phyloP scores from a whole-genome alignment of 768 basidiomycete species.

The Holtermannia corniformis region DNA sequence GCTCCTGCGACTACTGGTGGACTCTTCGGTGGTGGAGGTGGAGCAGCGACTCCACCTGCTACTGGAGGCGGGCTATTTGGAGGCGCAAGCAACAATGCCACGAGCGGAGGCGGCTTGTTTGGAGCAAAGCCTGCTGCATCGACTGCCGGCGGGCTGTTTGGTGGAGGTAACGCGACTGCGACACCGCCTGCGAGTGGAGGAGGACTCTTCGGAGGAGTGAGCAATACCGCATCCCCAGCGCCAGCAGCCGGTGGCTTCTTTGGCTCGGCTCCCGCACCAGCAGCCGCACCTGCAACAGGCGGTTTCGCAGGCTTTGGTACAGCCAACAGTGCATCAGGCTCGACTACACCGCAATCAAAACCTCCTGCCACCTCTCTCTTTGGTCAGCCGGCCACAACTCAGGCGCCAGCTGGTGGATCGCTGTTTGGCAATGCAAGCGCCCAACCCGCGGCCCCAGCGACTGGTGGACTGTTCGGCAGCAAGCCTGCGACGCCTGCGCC shows the following conservation, averaged over 20 bases:
- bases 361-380: slow-evolving; percentile 15
- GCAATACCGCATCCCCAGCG: no score
- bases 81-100: no score
- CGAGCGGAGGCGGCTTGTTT: background rate
- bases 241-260: slow-evolving; percentile 3
- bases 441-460: slow-evolving; percentile 20
- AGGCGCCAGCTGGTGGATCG: background rate
- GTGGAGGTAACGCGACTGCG: no score
- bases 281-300: background rate
- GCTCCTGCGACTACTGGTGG: background rate
- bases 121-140: slow-evolving; percentile 7
- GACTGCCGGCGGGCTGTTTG: background rate
- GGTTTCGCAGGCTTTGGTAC: slow-evolving; percentile 8
- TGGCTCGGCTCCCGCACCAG: slow-evolving; percentile 2
- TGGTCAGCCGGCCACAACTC: slow-evolving; percentile 7
- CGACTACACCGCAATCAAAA: slow-evolving; percentile 28
- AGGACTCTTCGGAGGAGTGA: no score
- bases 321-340: slow-evolving; percentile 9
- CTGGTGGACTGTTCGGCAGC: slow-evolving; percentile 17
- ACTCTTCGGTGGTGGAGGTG: background rate
- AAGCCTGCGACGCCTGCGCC: slow-evolving; percentile 8
- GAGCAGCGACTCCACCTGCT: slow-evolving; percentile 4
- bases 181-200: no score
- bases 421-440: slow-evolving; percentile 12
- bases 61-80: slow-evolving; percentile 17